Base-by-base conservation (phyloP, 2,329 filamentous ascomycete species). In the Mycogone perniciosa region DNA sequence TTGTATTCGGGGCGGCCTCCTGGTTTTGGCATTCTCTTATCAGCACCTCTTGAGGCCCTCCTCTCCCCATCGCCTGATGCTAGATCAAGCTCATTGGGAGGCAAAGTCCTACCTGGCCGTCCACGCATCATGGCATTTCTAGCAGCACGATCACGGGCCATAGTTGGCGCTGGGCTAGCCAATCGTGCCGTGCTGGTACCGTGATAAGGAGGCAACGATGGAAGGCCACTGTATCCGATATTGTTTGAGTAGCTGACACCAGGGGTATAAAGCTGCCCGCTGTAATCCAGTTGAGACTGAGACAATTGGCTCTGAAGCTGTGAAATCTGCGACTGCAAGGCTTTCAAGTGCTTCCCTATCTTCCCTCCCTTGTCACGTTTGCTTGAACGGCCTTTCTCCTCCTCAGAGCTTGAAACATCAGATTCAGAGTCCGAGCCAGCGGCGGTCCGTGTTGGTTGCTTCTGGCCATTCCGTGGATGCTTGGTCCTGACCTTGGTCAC, bases 1-100 rank as follows among this genome's bases (percentile, higher is more conserved):
- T 76, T 78, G 64, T 67, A 80, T 37, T 73, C 70, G 50, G 42
- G 29, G 6, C 10, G 27, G 10, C 10, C 20, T 11, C 42, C 6
- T 44, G 4, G 30, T 20, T 11, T 44, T 44, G 33, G 11, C 7
- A 7, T 35, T 8, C 33, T 11, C 33, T 35, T 35, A 20, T 20
- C 20, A 11, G 33, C 33, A 11, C 2, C 33, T 3, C 7, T 35
- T 7, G 33, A 35, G 33, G 33, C 7, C 7, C 11, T 35, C 7
- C 7, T 11, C 1, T 9, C n/a, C 6, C 26, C 11, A 27, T 37
- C 26, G 37, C 20, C 31, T 8, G 33, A 35, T 8, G 20, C 11
- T 20, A 35, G 10, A 13, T 31, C 11, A 8, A 2, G 33, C 4
- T 35, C 33, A 35, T 8, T 11, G 11, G 11, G 7, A 35, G 33